phyloP scores from a whole-genome alignment of 345 rosid genomes.

The Atalantia buxifolia region DNA sequence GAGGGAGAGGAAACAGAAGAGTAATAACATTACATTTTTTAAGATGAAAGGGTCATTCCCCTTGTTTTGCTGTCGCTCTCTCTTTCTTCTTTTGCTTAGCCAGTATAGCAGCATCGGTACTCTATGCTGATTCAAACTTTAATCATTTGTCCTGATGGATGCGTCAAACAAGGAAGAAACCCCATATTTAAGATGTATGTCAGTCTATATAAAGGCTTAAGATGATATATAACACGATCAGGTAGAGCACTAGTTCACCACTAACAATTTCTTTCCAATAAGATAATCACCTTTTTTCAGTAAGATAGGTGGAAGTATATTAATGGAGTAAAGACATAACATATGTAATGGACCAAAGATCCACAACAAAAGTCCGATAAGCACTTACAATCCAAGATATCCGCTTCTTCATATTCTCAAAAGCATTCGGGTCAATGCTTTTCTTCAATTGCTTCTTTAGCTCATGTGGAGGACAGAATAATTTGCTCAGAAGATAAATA shows the following conservation, averaged over 20 bases:
- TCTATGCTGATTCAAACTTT: conserved; percentile 40
- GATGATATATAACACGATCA: not conserved
- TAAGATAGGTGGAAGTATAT: no score
- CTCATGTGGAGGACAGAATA: conserved; percentile 25
- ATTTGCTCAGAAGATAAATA: not conserved
- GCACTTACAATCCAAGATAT: conserved; percentile 61
- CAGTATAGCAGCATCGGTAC: conserved; percentile 52
- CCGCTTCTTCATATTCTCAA: conserved; percentile 34
- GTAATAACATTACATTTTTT: conserved; percentile 53
- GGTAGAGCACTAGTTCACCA: not conserved
- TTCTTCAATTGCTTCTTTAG: conserved; percentile 45
- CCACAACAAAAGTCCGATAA: not conserved
- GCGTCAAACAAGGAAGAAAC: not conserved
- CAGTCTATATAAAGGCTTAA: not conserved
- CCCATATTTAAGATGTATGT: conserved; percentile 9
- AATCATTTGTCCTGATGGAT: conserved; percentile 63
- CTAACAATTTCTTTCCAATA: not conserved
- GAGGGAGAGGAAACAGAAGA: not conserved
- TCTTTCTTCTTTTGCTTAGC: conserved; percentile 82
- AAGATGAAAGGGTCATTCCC: conserved; percentile 76
- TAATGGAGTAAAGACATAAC: no score
- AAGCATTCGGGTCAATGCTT: conserved; percentile 29
- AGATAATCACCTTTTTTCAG: not conserved
- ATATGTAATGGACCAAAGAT: no score
- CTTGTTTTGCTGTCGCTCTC: conserved; percentile 78